These are phyloP conservation scores for Fusarium sp. DNA, from an alignment of 2,329 filamentous ascomycete species.

Conservation along the genomic window DNA sequence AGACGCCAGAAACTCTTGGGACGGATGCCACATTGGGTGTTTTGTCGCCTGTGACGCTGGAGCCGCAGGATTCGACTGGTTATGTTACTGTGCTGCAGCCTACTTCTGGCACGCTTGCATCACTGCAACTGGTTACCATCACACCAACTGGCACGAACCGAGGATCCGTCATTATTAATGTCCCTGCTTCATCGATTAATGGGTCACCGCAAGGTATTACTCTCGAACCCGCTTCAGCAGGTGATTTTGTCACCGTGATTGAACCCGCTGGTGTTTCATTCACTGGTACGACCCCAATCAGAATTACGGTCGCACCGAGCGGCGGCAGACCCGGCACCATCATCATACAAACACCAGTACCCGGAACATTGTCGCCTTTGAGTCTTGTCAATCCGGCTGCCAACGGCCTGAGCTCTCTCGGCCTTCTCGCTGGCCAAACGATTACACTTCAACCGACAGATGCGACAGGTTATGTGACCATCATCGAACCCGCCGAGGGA, in stretches of 20 bases:
- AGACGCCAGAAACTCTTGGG: slow-evolving; percentile 31
- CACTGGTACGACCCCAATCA: slow-evolving; percentile 3
- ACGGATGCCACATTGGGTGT: background rate
- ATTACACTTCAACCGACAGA: slow-evolving; percentile 30
- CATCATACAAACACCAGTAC: slow-evolving; percentile 33
- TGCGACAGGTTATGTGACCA: slow-evolving; percentile 27
- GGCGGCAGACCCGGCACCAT: slow-evolving; percentile 30
- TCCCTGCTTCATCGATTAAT: slow-evolving; percentile 1
- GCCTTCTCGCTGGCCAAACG: slow-evolving; percentile 2
- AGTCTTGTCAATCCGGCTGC: background rate
- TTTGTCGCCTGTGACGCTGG: slow-evolving; percentile 20
- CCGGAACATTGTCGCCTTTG: background rate
- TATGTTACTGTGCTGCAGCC: slow-evolving; percentile 37
- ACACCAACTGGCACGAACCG: slow-evolving; percentile 31
- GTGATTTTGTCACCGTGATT: slow-evolving; percentile 33
- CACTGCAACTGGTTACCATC: slow-evolving; percentile 19
- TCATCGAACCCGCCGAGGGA: slow-evolving; percentile 35
- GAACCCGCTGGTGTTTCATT: slow-evolving; percentile 15
- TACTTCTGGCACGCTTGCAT: slow-evolving; percentile 6
- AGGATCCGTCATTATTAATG: slow-evolving; percentile 35
- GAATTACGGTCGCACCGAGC: slow-evolving; percentile 25
- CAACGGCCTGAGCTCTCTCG: background rate
- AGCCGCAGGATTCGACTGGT: slow-evolving; percentile 10
- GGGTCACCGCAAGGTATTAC: slow-evolving; percentile 7
- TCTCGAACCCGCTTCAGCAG: slow-evolving; percentile 10